phyloP scores from a whole-genome alignment of 352 stramenopile genomes.

The Elongisporangium senticosum region DNA sequence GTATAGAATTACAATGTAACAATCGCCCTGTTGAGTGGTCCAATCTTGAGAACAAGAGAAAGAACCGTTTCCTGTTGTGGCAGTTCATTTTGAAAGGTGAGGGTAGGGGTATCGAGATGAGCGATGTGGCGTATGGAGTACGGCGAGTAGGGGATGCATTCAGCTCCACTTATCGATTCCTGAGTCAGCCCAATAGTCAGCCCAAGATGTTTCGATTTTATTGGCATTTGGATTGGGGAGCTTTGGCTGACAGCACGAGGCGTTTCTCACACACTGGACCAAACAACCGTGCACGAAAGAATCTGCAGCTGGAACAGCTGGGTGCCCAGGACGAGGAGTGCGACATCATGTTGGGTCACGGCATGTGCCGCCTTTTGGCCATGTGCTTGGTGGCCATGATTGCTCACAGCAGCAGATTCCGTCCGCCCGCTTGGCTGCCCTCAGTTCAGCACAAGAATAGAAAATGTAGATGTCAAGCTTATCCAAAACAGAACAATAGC shows the following conservation, averaged over 20 bases:
- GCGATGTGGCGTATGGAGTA: slow-evolving; percentile 1
- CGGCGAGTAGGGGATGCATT: not conserved
- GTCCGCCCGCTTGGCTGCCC: not conserved
- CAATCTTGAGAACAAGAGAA: slow-evolving; percentile 12
- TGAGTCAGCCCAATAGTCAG: not conserved
- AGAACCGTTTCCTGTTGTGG: slow-evolving; percentile 6
- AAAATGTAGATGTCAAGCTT: not conserved
- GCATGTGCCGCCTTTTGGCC: not conserved
- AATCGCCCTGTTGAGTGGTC: slow-evolving; percentile 29
- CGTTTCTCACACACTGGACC: not conserved
- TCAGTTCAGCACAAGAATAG: not conserved
- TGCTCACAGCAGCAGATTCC: not conserved
- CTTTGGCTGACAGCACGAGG: not conserved
- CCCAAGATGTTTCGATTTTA: not conserved
- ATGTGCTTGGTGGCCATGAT: not conserved
- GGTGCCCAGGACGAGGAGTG: not conserved
- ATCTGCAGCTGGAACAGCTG: not conserved
- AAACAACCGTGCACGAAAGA: not conserved
- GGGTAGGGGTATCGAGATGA: slow-evolving; percentile 2
- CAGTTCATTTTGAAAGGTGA: slow-evolving; percentile 6
- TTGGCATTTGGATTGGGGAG: not conserved
- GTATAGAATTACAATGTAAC: slow-evolving; percentile 26
- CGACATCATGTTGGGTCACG: not conserved
- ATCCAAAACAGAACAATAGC: not conserved
- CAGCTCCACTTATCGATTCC: not conserved